Base-by-base conservation (phyloP, 176 grass and related monocot species). In the Oryza glaberrima region DNA sequence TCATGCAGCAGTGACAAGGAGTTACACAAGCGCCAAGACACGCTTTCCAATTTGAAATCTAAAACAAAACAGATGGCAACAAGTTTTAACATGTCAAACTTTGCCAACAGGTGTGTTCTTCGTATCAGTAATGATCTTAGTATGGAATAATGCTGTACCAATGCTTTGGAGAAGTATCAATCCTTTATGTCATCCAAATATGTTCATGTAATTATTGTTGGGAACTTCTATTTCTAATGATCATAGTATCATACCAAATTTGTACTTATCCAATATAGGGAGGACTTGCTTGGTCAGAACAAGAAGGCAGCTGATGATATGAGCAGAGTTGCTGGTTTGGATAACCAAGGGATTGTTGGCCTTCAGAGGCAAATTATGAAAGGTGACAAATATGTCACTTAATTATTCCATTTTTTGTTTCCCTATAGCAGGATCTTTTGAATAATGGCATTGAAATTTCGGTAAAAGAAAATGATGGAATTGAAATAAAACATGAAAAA, bases 301-400 rank as follows among this genome's bases (percentile, higher is more conserved):
- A 94, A 90, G 84, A 93, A 93, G 34, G 46, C 80, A 41, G 90
- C 73, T 65, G 93, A 98, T 67, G 93, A 95, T 76, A 88, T 94
- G 89, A 94, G 85, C 44, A 95, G 93, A 92, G 87, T 90, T 80
- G 73, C 85, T 71, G 96, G 88, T n/a, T 84, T 98, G 84, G 96
- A 98, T 81, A 98, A 98, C 81, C 91, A 95, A 90, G 93, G 91
- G 15, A 87, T 98, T 85, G 93, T 98, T 91, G 81, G 83, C 81
- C 88, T 98, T 76, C 96, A 98, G 83, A 95, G 96, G 85, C 96
- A 98, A 87, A 88, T 95, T 67, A 95, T 98, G 91, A 92, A 86
- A 94, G 96, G 96, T 98, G 86, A 64, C 60, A 1, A 22, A 79
- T 77, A 73, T 58, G 10, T 15, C 22, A 6, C 3, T 73, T 35